Evolutionary conservation across 768 basidiomycete species (phyloP), one percentile per base, ranked within the genome.

Genomic region (Collybia mongolica): DNA sequence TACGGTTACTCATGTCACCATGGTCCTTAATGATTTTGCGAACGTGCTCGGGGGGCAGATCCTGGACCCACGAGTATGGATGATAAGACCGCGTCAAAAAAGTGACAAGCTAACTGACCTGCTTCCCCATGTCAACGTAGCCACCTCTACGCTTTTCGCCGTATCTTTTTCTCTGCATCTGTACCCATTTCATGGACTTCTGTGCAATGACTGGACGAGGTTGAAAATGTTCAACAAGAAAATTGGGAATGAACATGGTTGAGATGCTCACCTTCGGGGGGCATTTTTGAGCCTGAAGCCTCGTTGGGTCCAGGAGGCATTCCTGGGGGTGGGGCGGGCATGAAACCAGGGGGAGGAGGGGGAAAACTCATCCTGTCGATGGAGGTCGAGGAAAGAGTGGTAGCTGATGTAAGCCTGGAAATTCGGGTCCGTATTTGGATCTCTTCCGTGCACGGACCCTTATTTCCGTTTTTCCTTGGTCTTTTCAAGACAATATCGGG

Each of bases 1-100:
- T 99, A 67, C 97, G 84, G 68, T 95, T 96, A 71, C 92, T 94
- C 97, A 99, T 98, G 74, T 98, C 95, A 57, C 96, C 95, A 61
- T 98, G 96, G 71, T 98, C 97, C 73, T 98, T 95, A 76, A 98
- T 94, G 62, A 99, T 98, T 87, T 98, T 98, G 53, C 97, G 87
- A 57, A 99, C 88, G 64, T 98, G 95, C 69, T 99, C 97, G 24
- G 95, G 92, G 49, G 97, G 97, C 52, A 97, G 73, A 68, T 97
- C 94, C 90, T 95, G 46, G 24, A 26, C 24, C 24, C 3, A 26
- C 24, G 7, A 6, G 29, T 43, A 55, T 56, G 54, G 69, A 58
- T 57, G 54, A 28, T 51, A 42, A 56, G 55, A 54, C 41, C 36
- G 32, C 47, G 35, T 35, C 28, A 40, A 17, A 54, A 52, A 53